phyloP scores from a whole-genome alignment of 2,329 filamentous ascomycete genomes.

The Biscogniauxia sp. region DNA sequence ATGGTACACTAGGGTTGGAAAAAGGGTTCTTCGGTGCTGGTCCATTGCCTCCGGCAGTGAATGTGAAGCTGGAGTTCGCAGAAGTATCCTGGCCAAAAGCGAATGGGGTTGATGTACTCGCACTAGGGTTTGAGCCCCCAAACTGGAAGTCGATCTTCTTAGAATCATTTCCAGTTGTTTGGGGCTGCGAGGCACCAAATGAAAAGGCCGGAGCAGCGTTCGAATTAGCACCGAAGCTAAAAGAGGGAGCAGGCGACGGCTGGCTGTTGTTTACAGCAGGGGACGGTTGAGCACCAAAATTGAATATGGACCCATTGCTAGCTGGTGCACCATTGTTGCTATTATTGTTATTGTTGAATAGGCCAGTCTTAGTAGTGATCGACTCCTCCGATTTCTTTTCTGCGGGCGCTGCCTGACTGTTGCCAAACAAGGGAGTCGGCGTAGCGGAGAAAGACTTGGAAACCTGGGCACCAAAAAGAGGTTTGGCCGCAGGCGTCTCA shows the following conservation, averaged over 20 bases:
- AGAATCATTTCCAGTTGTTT: conserved; percentile 5
- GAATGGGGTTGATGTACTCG: conserved; percentile 19
- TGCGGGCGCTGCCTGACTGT: conserved; percentile 10
- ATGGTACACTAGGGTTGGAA: conserved; percentile 14
- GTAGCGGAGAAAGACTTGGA: conserved; percentile 38
- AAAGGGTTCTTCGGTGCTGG: conserved; percentile 37
- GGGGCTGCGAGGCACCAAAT: conserved; percentile 14
- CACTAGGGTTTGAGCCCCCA: conserved; percentile 7
- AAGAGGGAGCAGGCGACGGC: conserved; percentile 1
- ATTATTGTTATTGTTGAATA: conserved; percentile 14
- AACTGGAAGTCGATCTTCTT: conserved; percentile 19
- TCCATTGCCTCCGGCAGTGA: conserved; percentile 33
- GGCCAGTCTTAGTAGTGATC: conserved; percentile 13
- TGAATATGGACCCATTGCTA: conserved; percentile 19
- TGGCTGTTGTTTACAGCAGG: conserved; percentile 7
- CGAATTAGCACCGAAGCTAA: conserved; percentile 5
- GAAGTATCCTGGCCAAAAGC: conserved; percentile 25
- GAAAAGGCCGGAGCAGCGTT: conserved; percentile 9
- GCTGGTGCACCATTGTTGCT: conserved; percentile 6
- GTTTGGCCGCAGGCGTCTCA: conserved; percentile 25
- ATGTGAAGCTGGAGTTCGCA: conserved; percentile 35
- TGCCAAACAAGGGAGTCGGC: conserved; percentile 22
- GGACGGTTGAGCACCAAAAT: conserved; percentile 15
- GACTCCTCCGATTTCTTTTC: conserved; percentile 22
- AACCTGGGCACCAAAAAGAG: conserved; percentile 41